Evolutionary conservation across 192 early-diverging fungal species (phyloP).

Genomic region (Entomortierella parvispora): DNA sequence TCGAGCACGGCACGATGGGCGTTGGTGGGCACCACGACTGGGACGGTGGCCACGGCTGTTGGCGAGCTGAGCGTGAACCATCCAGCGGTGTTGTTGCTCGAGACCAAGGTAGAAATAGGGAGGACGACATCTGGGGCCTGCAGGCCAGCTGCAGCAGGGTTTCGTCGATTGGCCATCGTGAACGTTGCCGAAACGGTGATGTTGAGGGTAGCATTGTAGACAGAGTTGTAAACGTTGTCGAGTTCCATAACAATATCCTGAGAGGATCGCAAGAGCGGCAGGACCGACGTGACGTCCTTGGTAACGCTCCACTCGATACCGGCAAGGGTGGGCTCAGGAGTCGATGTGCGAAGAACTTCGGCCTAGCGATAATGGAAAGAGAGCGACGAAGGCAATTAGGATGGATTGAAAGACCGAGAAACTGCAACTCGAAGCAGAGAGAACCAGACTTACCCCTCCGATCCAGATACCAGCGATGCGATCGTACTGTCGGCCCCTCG

Average conservation of each 20-base stretch:
- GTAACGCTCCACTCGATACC: slow-evolving; percentile 24
- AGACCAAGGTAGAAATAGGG: slow-evolving; percentile 1
- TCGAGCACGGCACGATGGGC: slow-evolving; percentile 11
- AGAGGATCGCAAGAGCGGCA: slow-evolving; percentile 1
- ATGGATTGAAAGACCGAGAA: too few relatives aligned
- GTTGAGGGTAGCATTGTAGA: slow-evolving; percentile 16
- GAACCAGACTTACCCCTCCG: slow-evolving; percentile 17
- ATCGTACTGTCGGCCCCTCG: slow-evolving; percentile 16
- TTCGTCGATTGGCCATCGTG: neutral
- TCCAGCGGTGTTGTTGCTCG: neutral
- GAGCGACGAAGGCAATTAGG: too few relatives aligned
- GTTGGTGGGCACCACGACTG: slow-evolving; percentile 19
- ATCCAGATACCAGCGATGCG: slow-evolving; percentile 24
- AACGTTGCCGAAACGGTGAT: slow-evolving; percentile 13
- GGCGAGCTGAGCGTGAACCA: slow-evolving; percentile 10
- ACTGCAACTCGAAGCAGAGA: too few relatives aligned
- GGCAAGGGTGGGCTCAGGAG: slow-evolving; percentile 19
- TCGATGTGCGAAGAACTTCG: slow-evolving; percentile 20
- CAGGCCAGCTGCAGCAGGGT: neutral
- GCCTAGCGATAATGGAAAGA: neutral
- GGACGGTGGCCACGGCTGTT: neutral
- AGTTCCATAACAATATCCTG: slow-evolving; percentile 28
- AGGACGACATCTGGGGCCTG: slow-evolving; percentile 13
- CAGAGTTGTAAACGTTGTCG: slow-evolving; percentile 11
- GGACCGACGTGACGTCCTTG: neutral